Base-by-base conservation (phyloP, 2,329 filamentous ascomycete genomes). In the Metarhizium rileyi region DNA sequence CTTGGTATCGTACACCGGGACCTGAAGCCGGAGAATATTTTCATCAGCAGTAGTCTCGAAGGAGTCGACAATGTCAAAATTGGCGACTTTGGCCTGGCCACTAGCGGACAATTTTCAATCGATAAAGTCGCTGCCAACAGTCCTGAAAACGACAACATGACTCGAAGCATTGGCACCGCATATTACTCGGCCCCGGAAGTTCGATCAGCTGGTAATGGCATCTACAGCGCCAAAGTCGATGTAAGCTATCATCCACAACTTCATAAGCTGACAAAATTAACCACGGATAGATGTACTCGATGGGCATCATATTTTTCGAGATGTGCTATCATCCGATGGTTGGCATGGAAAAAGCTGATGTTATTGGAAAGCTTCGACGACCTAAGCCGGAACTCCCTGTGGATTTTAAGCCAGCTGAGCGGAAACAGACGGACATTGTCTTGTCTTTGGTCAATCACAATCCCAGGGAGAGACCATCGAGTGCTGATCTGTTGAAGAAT, bases 291-390 rank as follows among this genome's bases (percentile, higher is more conserved):
- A 97, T 98, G 91, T 98, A 93, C 63, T 96, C 91, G 0, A 75
- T 98, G 40, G 93, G 93, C 0, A 87, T 98, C 55, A 97, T 98
- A 50, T 95, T 98, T 69, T 97, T 96, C 57, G 93, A 98, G 67
- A 98, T 98, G 93, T 94, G 87, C 61, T 90, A 83, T 55, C 68
- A 73, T 30, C 74, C 80, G 0, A 78, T 84, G 68, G 73, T 83
- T 62, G 81, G 80, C 4, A 84, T 84, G 79, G 76, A 84, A 58
- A 76, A 81, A 54, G 78, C 77, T 2, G 68, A 75, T 47, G 77
- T 83, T 4, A 73, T 96, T 26, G 77, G 84, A 47, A 72, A 77
- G 49, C 74, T 96, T 40, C 79, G 88, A 43, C 76, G 82, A 56
- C 78, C 80, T 36, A 73, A 81, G 12, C 83, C 89, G 36, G 66